phyloP scores from a whole-genome alignment of 192 early-diverging fungal species.

The Paraglomus occultum region DNA sequence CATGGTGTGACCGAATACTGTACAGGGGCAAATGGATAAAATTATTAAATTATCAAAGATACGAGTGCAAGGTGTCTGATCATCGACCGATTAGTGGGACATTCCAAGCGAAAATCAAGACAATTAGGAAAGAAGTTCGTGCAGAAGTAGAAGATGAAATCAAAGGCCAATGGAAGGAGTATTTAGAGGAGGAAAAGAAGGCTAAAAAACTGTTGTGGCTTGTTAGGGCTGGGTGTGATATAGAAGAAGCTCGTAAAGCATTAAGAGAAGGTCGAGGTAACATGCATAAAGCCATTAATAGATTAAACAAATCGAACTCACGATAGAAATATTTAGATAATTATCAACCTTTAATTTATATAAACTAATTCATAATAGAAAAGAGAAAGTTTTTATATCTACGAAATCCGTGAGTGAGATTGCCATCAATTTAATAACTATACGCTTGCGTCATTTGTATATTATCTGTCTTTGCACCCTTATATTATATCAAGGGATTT shows the following conservation, averaged over 20 bases:
- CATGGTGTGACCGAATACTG: conserved; percentile 95
- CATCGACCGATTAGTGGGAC: conserved; percentile 80
- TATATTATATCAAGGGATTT: no score
- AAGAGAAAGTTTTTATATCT: no score
- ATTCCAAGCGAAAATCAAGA: conserved; percentile 62
- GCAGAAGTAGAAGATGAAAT: conserved; percentile 48
- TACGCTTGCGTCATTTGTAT: no score
- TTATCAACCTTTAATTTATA: no score
- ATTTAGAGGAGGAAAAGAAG: conserved; percentile 40
- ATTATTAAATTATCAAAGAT: conserved; percentile 59
- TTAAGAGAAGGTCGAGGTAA: background rate
- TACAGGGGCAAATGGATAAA: conserved; percentile 49
- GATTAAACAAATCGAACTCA: background rate
- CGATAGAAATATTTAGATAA: no score
- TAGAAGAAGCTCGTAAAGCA: background rate
- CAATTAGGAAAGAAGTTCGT: conserved; percentile 52
- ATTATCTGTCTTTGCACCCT: no score
- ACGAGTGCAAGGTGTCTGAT: conserved; percentile 75
- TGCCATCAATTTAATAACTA: no score
- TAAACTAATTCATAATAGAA: no score
- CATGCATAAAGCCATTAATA: conserved; percentile 9
- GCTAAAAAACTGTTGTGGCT: conserved; percentile 39
- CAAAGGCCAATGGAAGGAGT: conserved; percentile 43
- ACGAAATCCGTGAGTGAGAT: no score
- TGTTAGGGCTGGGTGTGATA: conserved; percentile 35